Base-by-base conservation (phyloP, 1,284 basidiomycete species). In the Ganoderma lucidum region DNA sequence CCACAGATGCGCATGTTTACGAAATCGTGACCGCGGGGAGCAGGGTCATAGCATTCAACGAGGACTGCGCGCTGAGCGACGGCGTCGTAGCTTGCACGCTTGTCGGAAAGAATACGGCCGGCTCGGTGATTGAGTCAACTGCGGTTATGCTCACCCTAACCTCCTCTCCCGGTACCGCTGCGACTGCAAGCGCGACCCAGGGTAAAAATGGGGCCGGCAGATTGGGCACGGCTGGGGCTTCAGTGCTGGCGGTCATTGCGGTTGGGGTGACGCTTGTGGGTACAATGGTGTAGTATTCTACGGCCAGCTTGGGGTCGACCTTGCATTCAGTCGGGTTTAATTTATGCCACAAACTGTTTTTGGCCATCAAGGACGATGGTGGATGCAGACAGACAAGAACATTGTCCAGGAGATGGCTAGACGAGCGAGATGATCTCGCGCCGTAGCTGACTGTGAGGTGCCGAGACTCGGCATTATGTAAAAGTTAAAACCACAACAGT, bases 1-100 rank as follows among this genome's bases (percentile, higher is more conserved):
- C 62, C 35, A 53, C 62, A 0, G 62, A 63, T 17, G 62, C 62
- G 12, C 62, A 63, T 5, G 5, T 63, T 3, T n/a, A 41, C n/a
- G 32, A 48, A 17, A 28, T 39, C 12, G 2, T 55, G n/a, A 60
- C 37, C 12, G n/a, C 10, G 6, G 59, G 23, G 4, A 41, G 10
- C 23, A 8, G 41, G 39, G 23, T n/a, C 23, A 23, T 28, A 3
- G 42, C 59, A 23, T 15, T 15, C 53, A 12, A 32, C 14, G 53
- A 55, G 53, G 28, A 32, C 53, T 55, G 53, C 28, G 53, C 5
- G 5, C 53, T 55, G 14, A 32, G 15, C 53, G 32, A 55, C 12
- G 53, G 30, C 4, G 1, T 10, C 14, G 59, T 19, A 3, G 39
- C 30, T n/a, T 60, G 59, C 59, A 42, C 37, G 23, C 35, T 60